Evolutionary conservation across 352 stramenopile species (phyloP).

Genomic region (Saprolegnia parasitica): DNA sequence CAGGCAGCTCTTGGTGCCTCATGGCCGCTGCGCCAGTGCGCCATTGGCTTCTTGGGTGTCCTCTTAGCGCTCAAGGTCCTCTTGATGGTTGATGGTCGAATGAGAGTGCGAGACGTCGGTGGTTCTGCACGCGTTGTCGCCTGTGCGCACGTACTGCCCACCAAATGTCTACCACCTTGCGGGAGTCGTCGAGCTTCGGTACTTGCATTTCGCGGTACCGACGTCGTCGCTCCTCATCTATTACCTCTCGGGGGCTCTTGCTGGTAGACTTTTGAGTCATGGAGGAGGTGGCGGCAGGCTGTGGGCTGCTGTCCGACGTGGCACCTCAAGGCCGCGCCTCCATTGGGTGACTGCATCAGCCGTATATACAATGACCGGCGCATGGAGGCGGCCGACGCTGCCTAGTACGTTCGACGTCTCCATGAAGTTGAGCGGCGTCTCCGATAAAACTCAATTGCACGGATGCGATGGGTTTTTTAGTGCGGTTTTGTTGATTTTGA

Average conservation of each 20-base stretch:
- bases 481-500: background rate
- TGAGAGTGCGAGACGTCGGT: slow-evolving; percentile 1
- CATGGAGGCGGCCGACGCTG: slow-evolving; percentile 6
- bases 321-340: background rate
- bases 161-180: slow-evolving; percentile 84
- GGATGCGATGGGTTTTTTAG: background rate
- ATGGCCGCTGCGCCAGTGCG: slow-evolving; percentile 50
- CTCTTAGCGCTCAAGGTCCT: slow-evolving; percentile 74
- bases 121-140: slow-evolving; percentile 63
- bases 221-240: slow-evolving; percentile 82
- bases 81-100: background rate
- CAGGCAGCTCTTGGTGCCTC: slow-evolving; percentile 9
- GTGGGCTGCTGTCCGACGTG: slow-evolving; percentile 19
- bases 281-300: background rate
- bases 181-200: slow-evolving; percentile 82
- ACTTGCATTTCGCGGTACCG: slow-evolving; percentile 79
- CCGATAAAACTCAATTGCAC: slow-evolving; percentile 4
- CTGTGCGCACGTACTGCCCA: slow-evolving; percentile 60
- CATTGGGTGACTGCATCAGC: background rate
- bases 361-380: background rate
- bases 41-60: slow-evolving; percentile 72
- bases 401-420: slow-evolving; percentile 14
- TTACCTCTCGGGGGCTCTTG: slow-evolving; percentile 73
- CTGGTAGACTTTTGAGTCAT: slow-evolving; percentile 38
- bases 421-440: slow-evolving; percentile 22